Conservation (phyloP, 2,329 filamentous ascomycete genomes). For the Byssothecium circinans region DNA sequence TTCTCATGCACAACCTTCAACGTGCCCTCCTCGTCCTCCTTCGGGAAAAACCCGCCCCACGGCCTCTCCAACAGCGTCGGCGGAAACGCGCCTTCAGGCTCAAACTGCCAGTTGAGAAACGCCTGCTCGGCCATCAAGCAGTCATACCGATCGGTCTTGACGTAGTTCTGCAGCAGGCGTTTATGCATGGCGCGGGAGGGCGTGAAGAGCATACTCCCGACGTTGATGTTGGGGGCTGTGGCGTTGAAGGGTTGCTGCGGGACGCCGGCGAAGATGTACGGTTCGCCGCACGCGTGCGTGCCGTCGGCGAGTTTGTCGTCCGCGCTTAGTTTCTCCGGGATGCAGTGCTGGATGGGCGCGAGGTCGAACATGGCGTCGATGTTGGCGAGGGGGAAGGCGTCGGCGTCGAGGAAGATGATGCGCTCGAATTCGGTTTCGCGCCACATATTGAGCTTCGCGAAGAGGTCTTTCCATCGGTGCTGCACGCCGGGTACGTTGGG, state of each 20-base stretch:
- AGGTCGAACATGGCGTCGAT: constrained; percentile 37
- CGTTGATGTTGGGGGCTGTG: constrained; percentile 30
- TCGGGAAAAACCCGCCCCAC: constrained; percentile 34
- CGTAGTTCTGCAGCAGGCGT: constrained; percentile 36
- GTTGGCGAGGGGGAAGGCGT: constrained; percentile 35
- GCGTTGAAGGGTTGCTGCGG: constrained; percentile 20
- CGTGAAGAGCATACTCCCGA: constrained; percentile 36
- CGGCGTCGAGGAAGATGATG: constrained; percentile 38
- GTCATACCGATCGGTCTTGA: constrained; percentile 34
- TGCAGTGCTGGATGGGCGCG: constrained; percentile 22
- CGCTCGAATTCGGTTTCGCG: constrained; percentile 33
- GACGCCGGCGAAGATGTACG: constrained; percentile 33
- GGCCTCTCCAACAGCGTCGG: constrained; percentile 23
- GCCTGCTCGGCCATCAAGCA: constrained; percentile 38
- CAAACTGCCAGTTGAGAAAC: constrained; percentile 40
- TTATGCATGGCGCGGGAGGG: constrained; percentile 33
- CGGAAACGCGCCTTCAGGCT: constrained; percentile 30
- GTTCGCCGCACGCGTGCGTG: constrained; percentile 29
- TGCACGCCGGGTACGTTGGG: constrained; percentile 25
- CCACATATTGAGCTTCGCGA: constrained; percentile 43
- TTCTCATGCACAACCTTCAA: constrained; percentile 43
- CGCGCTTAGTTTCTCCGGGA: constrained; percentile 20
- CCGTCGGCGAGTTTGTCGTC: constrained; percentile 28
- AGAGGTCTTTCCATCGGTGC: constrained; percentile 37
- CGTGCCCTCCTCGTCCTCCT: constrained; percentile 24